A percentile compares a stretch with the other conserved stretches of the same genome.
These are phyloP conservation scores for Galerina marginata DNA, from an alignment of 768 basidiomycete genomes.

Conservation along the genomic window DNA sequence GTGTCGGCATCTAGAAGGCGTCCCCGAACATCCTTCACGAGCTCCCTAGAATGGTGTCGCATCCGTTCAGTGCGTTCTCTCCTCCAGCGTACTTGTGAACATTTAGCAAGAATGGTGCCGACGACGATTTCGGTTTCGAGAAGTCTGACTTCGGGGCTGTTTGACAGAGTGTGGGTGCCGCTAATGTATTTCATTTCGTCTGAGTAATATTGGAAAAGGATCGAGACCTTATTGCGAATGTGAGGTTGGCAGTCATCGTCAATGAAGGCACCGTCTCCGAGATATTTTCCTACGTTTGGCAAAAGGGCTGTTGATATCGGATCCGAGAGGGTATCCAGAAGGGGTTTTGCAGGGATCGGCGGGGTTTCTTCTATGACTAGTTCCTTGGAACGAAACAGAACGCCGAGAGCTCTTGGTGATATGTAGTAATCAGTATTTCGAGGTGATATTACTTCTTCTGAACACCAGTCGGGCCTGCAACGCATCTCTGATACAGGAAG, in stretches of 20 bases:
- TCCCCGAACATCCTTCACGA: slow-evolving; percentile 56
- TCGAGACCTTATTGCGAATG: slow-evolving; percentile 32
- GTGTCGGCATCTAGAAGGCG: slow-evolving; percentile 37
- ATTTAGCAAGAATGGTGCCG: slow-evolving; percentile 76
- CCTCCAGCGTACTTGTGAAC: slow-evolving; percentile 64
- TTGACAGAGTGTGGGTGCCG: slow-evolving; percentile 67
- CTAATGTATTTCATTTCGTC: slow-evolving; percentile 77
- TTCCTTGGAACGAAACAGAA: slow-evolving; percentile 67
- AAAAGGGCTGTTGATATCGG: slow-evolving; percentile 43
- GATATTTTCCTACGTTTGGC: slow-evolving; percentile 33
- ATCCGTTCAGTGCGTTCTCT: slow-evolving; percentile 65
- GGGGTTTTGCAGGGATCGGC: slow-evolving; percentile 21
- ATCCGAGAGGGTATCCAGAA: slow-evolving; percentile 28
- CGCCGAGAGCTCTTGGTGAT: slow-evolving; percentile 73
- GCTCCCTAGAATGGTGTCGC: slow-evolving; percentile 56
- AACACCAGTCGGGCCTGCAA: slow-evolving; percentile 85
- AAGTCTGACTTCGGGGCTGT: slow-evolving; percentile 57
- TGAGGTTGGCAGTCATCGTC: slow-evolving; percentile 7
- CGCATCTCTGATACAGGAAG: slow-evolving; percentile 63
- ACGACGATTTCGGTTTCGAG: slow-evolving; percentile 77
- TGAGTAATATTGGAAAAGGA: slow-evolving; percentile 56
- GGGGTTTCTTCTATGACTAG: slow-evolving; percentile 29
- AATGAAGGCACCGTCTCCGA: slow-evolving; percentile 30
- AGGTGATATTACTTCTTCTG: slow-evolving; percentile 59
- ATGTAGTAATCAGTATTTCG: slow-evolving; percentile 73